Base-by-base conservation (phyloP, 208 protist species). In the Vickermania spadyakhi region DNA sequence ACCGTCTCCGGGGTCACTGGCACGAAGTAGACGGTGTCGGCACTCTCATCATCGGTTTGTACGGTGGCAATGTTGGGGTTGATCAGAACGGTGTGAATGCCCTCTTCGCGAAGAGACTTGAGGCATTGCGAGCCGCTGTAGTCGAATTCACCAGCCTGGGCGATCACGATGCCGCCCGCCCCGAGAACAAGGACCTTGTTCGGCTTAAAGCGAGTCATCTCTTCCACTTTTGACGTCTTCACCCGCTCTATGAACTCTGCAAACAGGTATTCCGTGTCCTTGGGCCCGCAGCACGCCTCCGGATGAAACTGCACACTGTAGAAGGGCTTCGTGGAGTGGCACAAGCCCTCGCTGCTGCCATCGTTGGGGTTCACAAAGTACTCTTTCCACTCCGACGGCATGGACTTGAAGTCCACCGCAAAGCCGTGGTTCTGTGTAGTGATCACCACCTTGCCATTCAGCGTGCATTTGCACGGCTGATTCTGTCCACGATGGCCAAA, bases 1-100 rank as follows among this genome's bases (percentile, higher is more conserved):
- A 99, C 96, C 49, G 85, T 87, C 29, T 96, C 83, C 14, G 92
- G 77, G 0, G 84, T 98, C 4, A 99, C 75, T 5, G 98, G 97
- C 18, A 98, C 76, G 73, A 99, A 99, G 73, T 99, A 99, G 50
- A 99, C 93, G 36, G 84, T 76, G 70, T 99, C 97, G 5, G 97
- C 97, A 66, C 98, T 91, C 68, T 96, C 97, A 61, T 96, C 81
- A 53, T 91, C 86, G 14, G 98, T 99, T 79, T 99, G 98, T 36
- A 99, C 95, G 4, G 98, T 99, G 22, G 98, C 98, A 70, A 99
- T 99, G 73, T 99, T 99, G n/a, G 98, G 97, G 79, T 99, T 99
- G 77, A 99, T 97, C 23, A 99, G 77, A 28, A 99, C 85, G 53
- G 96, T 98, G 62, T 97, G 65, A 25, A 99, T 89, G 58, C 89